These are phyloP conservation scores for Sungouiella blattae DNA, from an alignment of 805 yeast species.

Conservation along the genomic window DNA sequence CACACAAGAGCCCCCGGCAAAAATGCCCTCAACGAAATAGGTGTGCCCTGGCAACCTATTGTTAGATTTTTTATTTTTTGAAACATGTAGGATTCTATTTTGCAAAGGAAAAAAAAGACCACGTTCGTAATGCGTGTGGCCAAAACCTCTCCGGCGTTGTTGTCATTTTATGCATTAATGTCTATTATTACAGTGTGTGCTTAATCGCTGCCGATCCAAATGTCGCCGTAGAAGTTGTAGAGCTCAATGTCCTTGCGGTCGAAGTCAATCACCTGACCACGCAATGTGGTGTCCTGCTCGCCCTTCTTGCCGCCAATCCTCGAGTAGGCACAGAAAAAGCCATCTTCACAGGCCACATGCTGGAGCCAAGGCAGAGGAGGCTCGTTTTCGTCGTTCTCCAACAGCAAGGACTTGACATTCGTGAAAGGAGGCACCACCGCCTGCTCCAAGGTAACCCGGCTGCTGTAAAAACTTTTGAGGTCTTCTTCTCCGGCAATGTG, in stretches of 20 bases:
- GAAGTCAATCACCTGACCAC: neutral
- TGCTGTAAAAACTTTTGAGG: neutral
- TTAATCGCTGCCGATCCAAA: conserved; percentile 1
- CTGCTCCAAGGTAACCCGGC: neutral
- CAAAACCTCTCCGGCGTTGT: too few species aligned
- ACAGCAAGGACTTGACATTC: neutral
- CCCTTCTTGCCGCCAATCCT: neutral
- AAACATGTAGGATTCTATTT: too few species aligned
- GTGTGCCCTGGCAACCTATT: too few species aligned
- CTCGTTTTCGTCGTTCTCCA: neutral
- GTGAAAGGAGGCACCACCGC: conserved; percentile 1
- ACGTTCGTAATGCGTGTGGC: too few species aligned
- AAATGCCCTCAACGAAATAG: too few species aligned
- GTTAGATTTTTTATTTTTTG: too few species aligned
- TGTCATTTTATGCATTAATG: too few species aligned
- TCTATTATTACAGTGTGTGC: too few species aligned
- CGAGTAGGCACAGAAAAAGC: neutral
- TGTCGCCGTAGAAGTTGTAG: conserved; percentile 1
- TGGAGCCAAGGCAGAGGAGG: neutral
- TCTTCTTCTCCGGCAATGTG: neutral
- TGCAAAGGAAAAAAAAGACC: too few species aligned
- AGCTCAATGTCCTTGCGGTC: neutral
- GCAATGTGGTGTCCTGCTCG: neutral
- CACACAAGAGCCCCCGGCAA: too few species aligned
- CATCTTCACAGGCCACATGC: neutral